Base-by-base conservation (phyloP, 75 land plant species). In the Picea glauca region DNA sequence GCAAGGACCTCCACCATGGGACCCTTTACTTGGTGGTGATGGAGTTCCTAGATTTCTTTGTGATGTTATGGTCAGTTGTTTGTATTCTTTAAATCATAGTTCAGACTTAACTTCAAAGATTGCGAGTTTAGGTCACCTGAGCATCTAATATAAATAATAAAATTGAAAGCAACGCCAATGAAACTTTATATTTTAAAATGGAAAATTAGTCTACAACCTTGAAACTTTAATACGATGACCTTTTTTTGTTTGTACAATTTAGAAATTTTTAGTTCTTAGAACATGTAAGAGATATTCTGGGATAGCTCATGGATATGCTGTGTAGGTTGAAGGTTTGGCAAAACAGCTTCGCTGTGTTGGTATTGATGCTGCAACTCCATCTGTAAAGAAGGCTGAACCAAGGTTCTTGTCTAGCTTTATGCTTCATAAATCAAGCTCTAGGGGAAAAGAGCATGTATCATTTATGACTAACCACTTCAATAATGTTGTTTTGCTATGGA, bases 301-400 rank as follows among this genome's bases (percentile, higher is more conserved):
- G n/a, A 70, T 33, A 70, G 54, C 23, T 70, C 73, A 43, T 43
- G 46, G 20, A 70, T 40, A 40, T 70, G 26, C 43, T 43, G 18
- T 18, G 50, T 87, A 98, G 99, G 91, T 98, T 62, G 99, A 95
- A 87, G 99, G 99, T 17, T 87, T 98, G 73, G 99, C 99, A 13
- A 87, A 92, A 58, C 98, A 94, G 82, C 78, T 98, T 58, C 90
- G 98, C 9, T 96, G 96, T 85, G 94, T 93, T 80, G 99, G 99
- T 59, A 82, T 98, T 80, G 99, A 98, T 89, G 96, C 99, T 76
- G 96, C 98, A 32, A 72, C 84, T 86, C 95, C 98, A 76, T 65
- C 58, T 79, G 78, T 81, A 12, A 91, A 84, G 78, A 93, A 90
- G 77, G 87, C 96, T 67, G 91, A 91, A 50, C 82, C 94, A 78